A percentile compares a stretch with the other conserved stretches of the same genome.
Evolutionary conservation across 208 protist species (phyloP).

Genomic region (Jaenimonas drosophilae): DNA sequence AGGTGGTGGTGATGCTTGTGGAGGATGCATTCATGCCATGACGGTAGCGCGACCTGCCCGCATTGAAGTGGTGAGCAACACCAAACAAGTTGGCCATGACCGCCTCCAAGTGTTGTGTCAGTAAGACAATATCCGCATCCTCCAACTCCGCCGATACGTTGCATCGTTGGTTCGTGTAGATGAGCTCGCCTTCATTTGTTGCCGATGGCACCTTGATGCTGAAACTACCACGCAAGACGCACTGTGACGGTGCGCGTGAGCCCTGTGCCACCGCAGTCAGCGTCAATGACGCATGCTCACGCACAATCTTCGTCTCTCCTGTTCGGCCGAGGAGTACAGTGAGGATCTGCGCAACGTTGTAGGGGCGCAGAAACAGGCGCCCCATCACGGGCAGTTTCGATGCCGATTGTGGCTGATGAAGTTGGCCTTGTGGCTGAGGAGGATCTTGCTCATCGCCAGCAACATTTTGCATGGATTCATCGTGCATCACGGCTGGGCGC

Average conservation of each 20-base stretch:
- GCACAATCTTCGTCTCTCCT: conserved; percentile 17
- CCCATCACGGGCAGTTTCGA: conserved; percentile 12
- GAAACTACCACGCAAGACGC: conserved; percentile 23
- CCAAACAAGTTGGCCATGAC: conserved; percentile 67
- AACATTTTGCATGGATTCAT: too few relatives aligned
- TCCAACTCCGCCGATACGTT: conserved; percentile 25
- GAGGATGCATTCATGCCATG: background rate
- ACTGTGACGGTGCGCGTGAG: background rate
- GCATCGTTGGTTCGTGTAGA: conserved; percentile 43
- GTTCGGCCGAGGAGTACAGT: conserved; percentile 62
- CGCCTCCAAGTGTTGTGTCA: conserved; percentile 61
- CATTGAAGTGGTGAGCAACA: conserved; percentile 52
- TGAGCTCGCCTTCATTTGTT: conserved; percentile 27
- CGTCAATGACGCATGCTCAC: conserved; percentile 33
- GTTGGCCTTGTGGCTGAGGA: background rate
- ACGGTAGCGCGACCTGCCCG: background rate
- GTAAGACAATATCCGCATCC: conserved; percentile 50
- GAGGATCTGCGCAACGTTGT: conserved; percentile 79
- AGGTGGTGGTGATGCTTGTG: too few relatives aligned
- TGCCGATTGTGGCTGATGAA: background rate
- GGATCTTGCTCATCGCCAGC: too few relatives aligned
- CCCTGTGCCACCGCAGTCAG: conserved; percentile 9
- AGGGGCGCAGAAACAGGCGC: conserved; percentile 72
- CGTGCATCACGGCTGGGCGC: too few relatives aligned
- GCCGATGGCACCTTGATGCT: conserved; percentile 21